These are phyloP conservation scores for Infundibulicybe gibba DNA, from an alignment of 768 basidiomycete species.

Conservation along the genomic window DNA sequence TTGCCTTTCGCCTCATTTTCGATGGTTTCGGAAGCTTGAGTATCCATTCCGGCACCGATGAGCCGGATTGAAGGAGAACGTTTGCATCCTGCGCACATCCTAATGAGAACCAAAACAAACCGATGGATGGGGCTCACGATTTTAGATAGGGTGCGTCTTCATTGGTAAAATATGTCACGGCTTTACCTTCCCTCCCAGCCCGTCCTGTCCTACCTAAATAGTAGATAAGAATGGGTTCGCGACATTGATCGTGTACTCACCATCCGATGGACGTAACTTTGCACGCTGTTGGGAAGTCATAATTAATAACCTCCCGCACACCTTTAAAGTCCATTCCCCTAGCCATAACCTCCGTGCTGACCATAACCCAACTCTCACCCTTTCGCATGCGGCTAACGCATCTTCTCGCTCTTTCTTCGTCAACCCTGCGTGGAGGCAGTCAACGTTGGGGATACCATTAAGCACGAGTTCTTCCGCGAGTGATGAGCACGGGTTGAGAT, in stretches of 20 bases:
- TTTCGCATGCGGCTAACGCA: slow-evolving; percentile 80
- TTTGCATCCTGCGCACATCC: slow-evolving; percentile 76
- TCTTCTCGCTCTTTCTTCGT: slow-evolving; percentile 86
- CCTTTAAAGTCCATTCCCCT: slow-evolving; percentile 98
- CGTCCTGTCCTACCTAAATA: slow-evolving; percentile 85
- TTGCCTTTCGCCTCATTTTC: slow-evolving; percentile 79
- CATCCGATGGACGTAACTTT: slow-evolving; percentile 97
- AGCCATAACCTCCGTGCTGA: slow-evolving; percentile 97
- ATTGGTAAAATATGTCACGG: slow-evolving; percentile 94
- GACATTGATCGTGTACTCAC: slow-evolving; percentile 27
- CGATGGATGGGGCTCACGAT: slow-evolving; percentile 48
- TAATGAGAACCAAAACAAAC: slow-evolving; percentile 1
- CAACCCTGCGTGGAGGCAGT: slow-evolving; percentile 89
- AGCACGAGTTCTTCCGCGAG: slow-evolving; percentile 79
- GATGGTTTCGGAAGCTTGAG: slow-evolving; percentile 91
- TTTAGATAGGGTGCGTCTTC: slow-evolving; percentile 92
- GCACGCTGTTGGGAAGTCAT: slow-evolving; percentile 93
- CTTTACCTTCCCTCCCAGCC: slow-evolving; percentile 88
- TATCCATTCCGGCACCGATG: slow-evolving; percentile 91
- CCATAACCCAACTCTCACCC: slow-evolving; percentile 92
- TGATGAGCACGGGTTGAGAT: slow-evolving; percentile 83
- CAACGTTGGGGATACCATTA: slow-evolving; percentile 76
- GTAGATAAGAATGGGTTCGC: neutral
- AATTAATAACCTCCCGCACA: slow-evolving; percentile 91
- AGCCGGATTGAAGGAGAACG: slow-evolving; percentile 91